Evolutionary conservation across 257 asterid species (phyloP).

Genomic region (Lantana camara): DNA sequence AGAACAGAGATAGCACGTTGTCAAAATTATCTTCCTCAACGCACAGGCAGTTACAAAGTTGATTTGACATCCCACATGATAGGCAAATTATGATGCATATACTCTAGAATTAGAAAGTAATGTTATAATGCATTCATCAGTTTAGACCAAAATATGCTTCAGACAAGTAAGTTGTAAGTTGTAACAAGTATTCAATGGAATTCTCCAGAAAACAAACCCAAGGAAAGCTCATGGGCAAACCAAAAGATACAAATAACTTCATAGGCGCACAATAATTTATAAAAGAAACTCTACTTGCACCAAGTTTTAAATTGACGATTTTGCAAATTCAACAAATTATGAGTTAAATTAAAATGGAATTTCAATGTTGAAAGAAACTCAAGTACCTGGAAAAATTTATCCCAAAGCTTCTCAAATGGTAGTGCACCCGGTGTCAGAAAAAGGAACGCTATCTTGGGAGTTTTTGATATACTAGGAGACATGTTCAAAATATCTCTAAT

Average conservation of each 20-base stretch:
- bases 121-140: neutral
- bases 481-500: slow-evolving; percentile 75
- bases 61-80: neutral
- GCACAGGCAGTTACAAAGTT: neutral
- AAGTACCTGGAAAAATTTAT: slow-evolving; percentile 89
- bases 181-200: slow-evolving; percentile 1
- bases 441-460: slow-evolving; percentile 85
- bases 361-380: slow-evolving; percentile 1
- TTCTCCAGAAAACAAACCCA: slow-evolving; percentile 3
- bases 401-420: slow-evolving; percentile 99
- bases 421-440: slow-evolving; percentile 95
- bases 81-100: neutral
- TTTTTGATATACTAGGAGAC: slow-evolving; percentile 48
- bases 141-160: neutral
- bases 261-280: slow-evolving; percentile 7
- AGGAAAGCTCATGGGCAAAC: slow-evolving; percentile 12
- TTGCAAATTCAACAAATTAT: slow-evolving; percentile 12
- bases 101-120: neutral
- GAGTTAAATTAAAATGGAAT: neutral
- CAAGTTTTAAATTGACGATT: slow-evolving; percentile 1
- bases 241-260: neutral
- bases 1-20: slow-evolving; percentile 5
- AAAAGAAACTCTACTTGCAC: slow-evolving; percentile 3
- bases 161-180: neutral
- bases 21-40: neutral